Percentiles rank a stretch among this genome's conserved stretches.
Conservation (phyloP, 352 stramenopile genomes). For the Globisporangium viniferum region DNA sequence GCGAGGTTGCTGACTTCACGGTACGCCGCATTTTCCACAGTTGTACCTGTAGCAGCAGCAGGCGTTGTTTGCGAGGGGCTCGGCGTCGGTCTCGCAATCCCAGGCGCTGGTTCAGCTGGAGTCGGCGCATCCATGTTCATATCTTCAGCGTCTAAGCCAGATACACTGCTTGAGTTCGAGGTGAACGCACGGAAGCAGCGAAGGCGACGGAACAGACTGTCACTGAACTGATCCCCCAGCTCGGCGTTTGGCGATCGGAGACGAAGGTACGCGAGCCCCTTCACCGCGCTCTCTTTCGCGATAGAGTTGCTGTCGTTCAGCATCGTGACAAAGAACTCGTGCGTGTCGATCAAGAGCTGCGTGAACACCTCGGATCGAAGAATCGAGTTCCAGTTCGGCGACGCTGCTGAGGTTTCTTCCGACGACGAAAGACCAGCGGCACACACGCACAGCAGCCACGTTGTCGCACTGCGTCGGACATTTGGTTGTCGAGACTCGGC, state of each 20-base stretch:
- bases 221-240: constrained; percentile 61
- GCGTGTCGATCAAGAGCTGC: constrained; percentile 34
- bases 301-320: constrained; percentile 68
- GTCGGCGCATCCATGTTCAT: constrained; percentile 10
- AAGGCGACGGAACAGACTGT: constrained; percentile 73
- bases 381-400: constrained; percentile 35
- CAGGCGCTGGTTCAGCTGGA: neutral
- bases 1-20: constrained; percentile 83
- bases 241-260: constrained; percentile 49
- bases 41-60: constrained; percentile 18
- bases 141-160: constrained; percentile 26
- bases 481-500: constrained; percentile 36
- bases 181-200: constrained; percentile 76
- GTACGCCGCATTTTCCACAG: constrained; percentile 76
- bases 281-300: constrained; percentile 72
- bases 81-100: neutral
- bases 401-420: neutral
- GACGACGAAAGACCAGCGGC: constrained; percentile 33
- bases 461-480: constrained; percentile 48
- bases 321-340: constrained; percentile 82
- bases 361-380: constrained; percentile 27
- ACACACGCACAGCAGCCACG: constrained; percentile 74
- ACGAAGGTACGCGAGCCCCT: constrained; percentile 71
- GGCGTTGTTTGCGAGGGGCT: neutral
- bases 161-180: constrained; percentile 21